Conservation (phyloP, 2,329 filamentous ascomycete species). For the Colletotrichum coccodes region DNA sequence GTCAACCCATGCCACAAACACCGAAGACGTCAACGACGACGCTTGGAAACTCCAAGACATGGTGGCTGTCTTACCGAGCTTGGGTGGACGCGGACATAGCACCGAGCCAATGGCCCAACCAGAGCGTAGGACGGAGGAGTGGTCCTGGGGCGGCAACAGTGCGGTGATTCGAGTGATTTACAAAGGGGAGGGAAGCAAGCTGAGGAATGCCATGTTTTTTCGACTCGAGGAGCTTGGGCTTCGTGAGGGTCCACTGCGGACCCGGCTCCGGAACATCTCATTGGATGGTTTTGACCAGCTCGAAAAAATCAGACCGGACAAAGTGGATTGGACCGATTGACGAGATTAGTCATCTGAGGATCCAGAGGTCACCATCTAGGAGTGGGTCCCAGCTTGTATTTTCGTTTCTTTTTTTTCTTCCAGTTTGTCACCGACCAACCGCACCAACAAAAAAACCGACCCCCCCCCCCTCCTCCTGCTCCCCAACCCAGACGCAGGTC, state of each 20-base stretch:
- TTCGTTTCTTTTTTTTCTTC: slow-evolving; percentile 4
- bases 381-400: background rate
- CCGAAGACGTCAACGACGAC: background rate
- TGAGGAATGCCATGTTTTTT: background rate
- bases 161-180: background rate
- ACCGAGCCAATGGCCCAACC: background rate
- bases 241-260: slow-evolving; percentile 2
- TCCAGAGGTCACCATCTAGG: too few relatives aligned
- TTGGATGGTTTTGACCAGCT: slow-evolving; percentile 11
- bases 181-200: background rate
- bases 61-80: background rate
- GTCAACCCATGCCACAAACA: background rate
- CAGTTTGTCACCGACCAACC: slow-evolving; percentile 26
- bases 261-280: background rate
- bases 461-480: too few relatives aligned
- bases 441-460: too few relatives aligned
- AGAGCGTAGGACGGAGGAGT: background rate
- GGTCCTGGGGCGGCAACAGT: background rate
- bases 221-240: background rate
- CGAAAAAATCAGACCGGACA: slow-evolving; percentile 22
- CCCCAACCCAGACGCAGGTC: slow-evolving; percentile 10
- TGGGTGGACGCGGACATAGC: background rate
- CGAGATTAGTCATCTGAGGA: slow-evolving; percentile 18
- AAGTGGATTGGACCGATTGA: slow-evolving; percentile 20
- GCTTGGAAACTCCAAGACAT: background rate